Percentiles rank a stretch among this genome's conserved stretches.
These are phyloP conservation scores for Colletotrichum lentis DNA, from an alignment of 2,329 filamentous ascomycete genomes.

Conservation along the genomic window DNA sequence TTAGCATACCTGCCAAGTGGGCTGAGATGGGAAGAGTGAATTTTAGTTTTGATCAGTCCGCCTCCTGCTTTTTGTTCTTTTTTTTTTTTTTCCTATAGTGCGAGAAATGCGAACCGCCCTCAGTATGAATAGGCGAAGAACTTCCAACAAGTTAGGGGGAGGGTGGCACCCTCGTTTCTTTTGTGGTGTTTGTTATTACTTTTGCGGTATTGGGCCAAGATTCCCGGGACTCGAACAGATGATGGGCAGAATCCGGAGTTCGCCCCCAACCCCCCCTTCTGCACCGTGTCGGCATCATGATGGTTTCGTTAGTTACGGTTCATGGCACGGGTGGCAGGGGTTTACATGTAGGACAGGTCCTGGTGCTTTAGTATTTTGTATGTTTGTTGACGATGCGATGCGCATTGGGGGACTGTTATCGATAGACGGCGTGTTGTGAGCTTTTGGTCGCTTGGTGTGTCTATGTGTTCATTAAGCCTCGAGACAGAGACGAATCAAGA, in stretches of 20 bases:
- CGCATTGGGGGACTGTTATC: background rate
- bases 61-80: background rate
- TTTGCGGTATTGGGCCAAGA: background rate
- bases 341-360: background rate
- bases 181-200: background rate
- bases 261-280: background rate
- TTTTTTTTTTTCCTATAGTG: background rate
- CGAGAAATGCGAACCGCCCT: constrained; percentile 2
- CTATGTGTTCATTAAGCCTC: background rate
- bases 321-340: background rate
- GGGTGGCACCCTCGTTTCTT: background rate
- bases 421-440: background rate
- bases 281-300: background rate
- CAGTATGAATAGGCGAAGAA: constrained; percentile 8
- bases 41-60: background rate
- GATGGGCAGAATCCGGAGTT: background rate
- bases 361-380: background rate
- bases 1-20: background rate
- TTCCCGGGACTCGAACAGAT: background rate
- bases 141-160: background rate
- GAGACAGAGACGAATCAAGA: constrained; percentile 3
- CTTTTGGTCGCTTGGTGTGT: background rate
- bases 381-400: constrained; percentile 2
- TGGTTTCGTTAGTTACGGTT: background rate
- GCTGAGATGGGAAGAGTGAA: background rate